phyloP scores from a whole-genome alignment of 2,329 filamentous ascomycete species.

The Fusarium scirpi region DNA sequence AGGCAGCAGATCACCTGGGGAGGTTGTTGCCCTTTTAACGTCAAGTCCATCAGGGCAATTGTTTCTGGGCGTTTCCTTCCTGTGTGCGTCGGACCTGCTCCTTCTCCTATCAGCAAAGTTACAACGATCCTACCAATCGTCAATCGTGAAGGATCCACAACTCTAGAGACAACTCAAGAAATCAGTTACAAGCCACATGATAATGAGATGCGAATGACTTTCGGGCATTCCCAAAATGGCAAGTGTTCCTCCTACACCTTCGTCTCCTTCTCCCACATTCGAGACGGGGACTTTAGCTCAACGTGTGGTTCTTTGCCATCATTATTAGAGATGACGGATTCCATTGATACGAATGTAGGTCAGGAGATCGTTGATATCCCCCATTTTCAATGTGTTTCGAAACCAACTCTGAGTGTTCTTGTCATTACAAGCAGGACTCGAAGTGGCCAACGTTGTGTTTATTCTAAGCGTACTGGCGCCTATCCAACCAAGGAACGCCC shows the following conservation, averaged over 20 bases:
- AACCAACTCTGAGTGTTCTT: not conserved
- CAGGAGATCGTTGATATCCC: not conserved
- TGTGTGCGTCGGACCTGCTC: not conserved
- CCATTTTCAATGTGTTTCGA: not conserved
- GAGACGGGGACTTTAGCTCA: not conserved
- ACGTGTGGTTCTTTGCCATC: not conserved
- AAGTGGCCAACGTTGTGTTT: not conserved
- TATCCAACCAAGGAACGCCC: not conserved
- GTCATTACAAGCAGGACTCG: not conserved
- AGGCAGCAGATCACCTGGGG: not conserved
- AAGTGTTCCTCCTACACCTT: not conserved
- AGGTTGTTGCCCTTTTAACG: not conserved
- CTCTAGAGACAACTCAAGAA: not conserved
- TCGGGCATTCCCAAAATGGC: not conserved
- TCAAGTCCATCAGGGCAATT: not conserved
- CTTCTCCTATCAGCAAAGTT: not conserved
- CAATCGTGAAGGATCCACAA: not conserved
- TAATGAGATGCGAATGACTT: not conserved
- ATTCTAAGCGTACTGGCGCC: not conserved
- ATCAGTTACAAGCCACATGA: not conserved
- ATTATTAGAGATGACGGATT: not conserved
- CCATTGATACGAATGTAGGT: not conserved
- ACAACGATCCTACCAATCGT: not conserved
- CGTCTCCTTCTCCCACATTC: not conserved
- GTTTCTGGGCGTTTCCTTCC: not conserved